Evolutionary conservation across 768 basidiomycete species (phyloP), one percentile per base, ranked within the genome.

Genomic region (Xerocomus potaroensis): DNA sequence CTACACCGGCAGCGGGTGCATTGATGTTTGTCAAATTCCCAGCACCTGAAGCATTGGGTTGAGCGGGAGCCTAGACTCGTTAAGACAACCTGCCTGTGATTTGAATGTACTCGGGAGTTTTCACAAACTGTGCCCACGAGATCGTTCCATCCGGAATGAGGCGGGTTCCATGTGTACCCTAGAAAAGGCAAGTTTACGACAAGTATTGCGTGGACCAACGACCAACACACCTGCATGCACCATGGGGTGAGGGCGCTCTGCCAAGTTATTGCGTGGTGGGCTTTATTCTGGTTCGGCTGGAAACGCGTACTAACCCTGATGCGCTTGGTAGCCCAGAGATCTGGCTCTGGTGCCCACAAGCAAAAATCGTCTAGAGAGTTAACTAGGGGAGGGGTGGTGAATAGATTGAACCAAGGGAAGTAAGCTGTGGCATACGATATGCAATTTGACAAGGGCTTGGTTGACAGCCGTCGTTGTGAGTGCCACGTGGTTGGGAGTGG

Each of bases 71-170:
- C 54, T 54, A 22, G 61, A 55, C 19, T 9, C 52, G 48, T 6
- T 14, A 22, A 2, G 41, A 40, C 19, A 12, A 49, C 61, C 30
- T 43, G 71, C 84, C 89, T 31, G 80, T 81, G 44, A 88, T 67
- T 57, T 85, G 86, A 27, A 87, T 72, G 61, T 80, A 89, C 61
- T 83, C 81, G n/a, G 84, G 81, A 0, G 87, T 87, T 51, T 78
- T 72, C 5, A 87, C 73, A 60, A 87, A 78, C 59, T 83, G 84
- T 15, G 78, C 83, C 41, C 81, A 81, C 1, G 68, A 71, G 56
- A 88, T 78, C n/a, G 81, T 67, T 24, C 84, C 88, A 43, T 80
- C 77, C 10, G 86, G 88, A 51, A 91, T 86, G 54, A 84, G 60
- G 40, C 80, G 80, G 12, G 78, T 75, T 24, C 84, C 85, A 39